These are phyloP conservation scores for Mucor plumbeus DNA, from an alignment of 371 early-diverging fungal species.

Conservation along the genomic window DNA sequence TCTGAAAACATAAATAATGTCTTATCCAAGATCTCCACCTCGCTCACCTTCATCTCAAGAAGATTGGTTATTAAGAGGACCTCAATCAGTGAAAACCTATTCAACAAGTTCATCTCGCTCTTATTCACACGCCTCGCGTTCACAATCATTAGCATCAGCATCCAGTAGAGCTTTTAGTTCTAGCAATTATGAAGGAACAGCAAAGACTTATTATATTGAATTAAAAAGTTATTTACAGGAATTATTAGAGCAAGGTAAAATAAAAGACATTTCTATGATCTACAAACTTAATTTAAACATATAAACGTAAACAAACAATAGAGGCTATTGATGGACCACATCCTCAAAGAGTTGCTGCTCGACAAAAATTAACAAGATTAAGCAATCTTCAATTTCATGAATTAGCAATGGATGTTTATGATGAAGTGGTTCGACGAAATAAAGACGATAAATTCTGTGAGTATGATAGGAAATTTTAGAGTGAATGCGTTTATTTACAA, in stretches of 20 bases:
- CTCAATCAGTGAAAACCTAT: constrained; percentile 34
- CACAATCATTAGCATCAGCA: constrained; percentile 44
- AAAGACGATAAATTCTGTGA: constrained; percentile 48
- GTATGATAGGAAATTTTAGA: background rate
- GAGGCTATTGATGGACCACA: constrained; percentile 56
- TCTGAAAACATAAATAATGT: constrained; percentile 22
- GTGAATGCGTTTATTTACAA: background rate
- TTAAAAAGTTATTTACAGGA: constrained; percentile 37
- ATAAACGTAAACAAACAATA: constrained; percentile 14
- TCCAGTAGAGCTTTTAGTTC: constrained; percentile 32
- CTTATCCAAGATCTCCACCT: constrained; percentile 45
- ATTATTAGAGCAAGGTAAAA: constrained; percentile 44
- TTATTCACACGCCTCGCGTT: constrained; percentile 36
- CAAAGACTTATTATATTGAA: constrained; percentile 42
- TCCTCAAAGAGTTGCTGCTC: constrained; percentile 69
- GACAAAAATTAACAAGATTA: constrained; percentile 85
- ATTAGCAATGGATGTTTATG: constrained; percentile 94
- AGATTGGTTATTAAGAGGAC: constrained; percentile 42
- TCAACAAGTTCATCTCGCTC: constrained; percentile 46
- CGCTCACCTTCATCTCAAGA: constrained; percentile 41
- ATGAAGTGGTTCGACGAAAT: constrained; percentile 84
- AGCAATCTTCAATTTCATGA: constrained; percentile 89
- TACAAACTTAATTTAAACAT: background rate
- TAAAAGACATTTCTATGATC: background rate
- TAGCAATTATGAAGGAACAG: constrained; percentile 37